Percentiles rank a stretch among this genome's conserved stretches.
These are phyloP conservation scores for Bidens hawaiensis DNA, from an alignment of 140 eudicot genomes.

Conservation along the genomic window DNA sequence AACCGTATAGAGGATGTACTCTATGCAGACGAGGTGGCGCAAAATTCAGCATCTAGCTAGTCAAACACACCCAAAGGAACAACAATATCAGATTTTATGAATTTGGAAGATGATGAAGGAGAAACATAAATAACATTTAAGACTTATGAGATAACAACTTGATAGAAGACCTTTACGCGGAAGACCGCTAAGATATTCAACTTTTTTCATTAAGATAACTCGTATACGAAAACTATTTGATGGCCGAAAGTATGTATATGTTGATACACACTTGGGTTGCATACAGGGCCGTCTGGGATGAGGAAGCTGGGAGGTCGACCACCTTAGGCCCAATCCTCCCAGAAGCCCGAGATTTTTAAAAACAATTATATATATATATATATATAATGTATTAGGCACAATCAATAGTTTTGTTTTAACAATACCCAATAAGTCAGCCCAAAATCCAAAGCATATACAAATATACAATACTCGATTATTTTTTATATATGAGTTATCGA, in stretches of 20 bases:
- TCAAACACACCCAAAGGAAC: constrained; percentile 24
- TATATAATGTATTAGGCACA: too few species aligned
- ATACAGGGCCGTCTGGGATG: too few species aligned
- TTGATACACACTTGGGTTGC: not conserved
- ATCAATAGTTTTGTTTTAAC: too few species aligned
- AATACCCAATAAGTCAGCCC: too few species aligned
- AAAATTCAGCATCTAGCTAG: constrained; percentile 27
- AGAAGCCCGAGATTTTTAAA: too few species aligned
- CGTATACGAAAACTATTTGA: not conserved
- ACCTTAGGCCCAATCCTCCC: too few species aligned
- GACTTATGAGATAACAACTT: constrained; percentile 6
- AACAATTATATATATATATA: too few species aligned
- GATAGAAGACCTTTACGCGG: not conserved
- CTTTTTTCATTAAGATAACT: too few species aligned
- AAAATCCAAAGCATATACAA: too few species aligned
- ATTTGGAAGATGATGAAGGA: constrained; percentile 51
- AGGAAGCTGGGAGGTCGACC: too few species aligned
- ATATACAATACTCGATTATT: too few species aligned
- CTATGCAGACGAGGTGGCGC: constrained; percentile 49
- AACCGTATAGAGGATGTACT: constrained; percentile 72
- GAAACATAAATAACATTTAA: constrained; percentile 30
- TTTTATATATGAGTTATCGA: too few species aligned
- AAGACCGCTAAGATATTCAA: not conserved
- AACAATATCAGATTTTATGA: constrained; percentile 61
- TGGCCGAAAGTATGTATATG: not conserved